Evolutionary conservation across 2,329 filamentous ascomycete species (phyloP).

Genomic region (Beauveria scarabaeidicola): DNA sequence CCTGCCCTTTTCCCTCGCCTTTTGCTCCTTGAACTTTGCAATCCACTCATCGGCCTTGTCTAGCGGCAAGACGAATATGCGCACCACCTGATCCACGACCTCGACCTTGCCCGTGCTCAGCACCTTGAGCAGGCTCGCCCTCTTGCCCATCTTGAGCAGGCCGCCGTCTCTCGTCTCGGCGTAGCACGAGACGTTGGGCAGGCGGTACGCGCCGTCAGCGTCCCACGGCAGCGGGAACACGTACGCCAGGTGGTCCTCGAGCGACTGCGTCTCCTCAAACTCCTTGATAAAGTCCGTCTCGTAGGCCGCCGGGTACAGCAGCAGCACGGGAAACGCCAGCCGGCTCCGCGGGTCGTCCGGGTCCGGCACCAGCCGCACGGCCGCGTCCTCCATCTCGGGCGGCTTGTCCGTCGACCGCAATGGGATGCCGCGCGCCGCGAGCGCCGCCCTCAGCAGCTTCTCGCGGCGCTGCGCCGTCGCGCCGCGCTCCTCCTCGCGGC

Average conservation of each 20-base stretch:
- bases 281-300: conserved; percentile 88
- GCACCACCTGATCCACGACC: conserved; percentile 77
- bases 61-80: conserved; percentile 73
- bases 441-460: conserved; percentile 54
- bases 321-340: conserved; percentile 67
- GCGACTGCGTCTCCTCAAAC: conserved; percentile 66
- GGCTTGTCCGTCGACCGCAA: conserved; percentile 59
- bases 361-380: conserved; percentile 60
- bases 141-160: conserved; percentile 83
- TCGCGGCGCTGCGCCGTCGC: conserved; percentile 48
- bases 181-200: conserved; percentile 69
- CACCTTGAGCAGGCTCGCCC: conserved; percentile 66
- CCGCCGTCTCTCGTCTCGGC: conserved; percentile 76
- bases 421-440: conserved; percentile 61
- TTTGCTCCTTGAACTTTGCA: conserved; percentile 72
- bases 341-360: conserved; percentile 63
- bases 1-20: conserved; percentile 38
- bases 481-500: conserved; percentile 46
- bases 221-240: conserved; percentile 91
- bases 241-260: conserved; percentile 73
- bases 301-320: conserved; percentile 75
- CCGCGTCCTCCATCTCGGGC: conserved; percentile 82
- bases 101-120: conserved; percentile 71
- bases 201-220: conserved; percentile 52
- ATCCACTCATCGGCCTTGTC: conserved; percentile 66